phyloP scores from a whole-genome alignment of 78 protist species.

The Cavenderia fasciculata region DNA sequence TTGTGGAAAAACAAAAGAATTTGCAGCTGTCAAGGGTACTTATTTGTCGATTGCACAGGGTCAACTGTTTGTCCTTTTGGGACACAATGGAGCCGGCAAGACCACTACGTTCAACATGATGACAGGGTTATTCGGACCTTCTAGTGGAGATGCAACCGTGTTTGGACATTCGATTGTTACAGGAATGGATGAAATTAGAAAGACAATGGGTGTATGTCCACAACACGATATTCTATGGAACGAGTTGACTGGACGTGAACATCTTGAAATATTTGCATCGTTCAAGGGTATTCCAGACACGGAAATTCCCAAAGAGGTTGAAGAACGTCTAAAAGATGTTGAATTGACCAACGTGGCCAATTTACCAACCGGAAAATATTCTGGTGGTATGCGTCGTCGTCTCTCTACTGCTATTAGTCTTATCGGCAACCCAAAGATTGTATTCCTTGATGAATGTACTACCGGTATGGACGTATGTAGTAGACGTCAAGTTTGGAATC shows the following conservation, averaged over 20 bases:
- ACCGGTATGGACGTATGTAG: constrained; percentile 68
- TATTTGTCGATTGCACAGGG: constrained; percentile 1
- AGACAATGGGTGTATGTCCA: constrained; percentile 82
- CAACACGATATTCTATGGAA: constrained; percentile 85
- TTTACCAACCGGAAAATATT: neutral
- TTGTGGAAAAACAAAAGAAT: neutral
- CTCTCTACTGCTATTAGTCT: constrained; percentile 83
- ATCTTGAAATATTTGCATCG: constrained; percentile 47
- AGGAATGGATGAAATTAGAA: constrained; percentile 35
- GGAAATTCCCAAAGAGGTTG: neutral
- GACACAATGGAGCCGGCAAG: constrained; percentile 87
- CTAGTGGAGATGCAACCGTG: constrained; percentile 72
- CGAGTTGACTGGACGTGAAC: constrained; percentile 82
- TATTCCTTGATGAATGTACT: constrained; percentile 28
- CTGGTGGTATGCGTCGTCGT: constrained; percentile 72
- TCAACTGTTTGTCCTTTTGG: constrained; percentile 43
- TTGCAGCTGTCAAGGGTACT: constrained; percentile 5
- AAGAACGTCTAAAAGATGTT: neutral
- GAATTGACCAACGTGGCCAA: neutral
- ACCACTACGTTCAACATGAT: constrained; percentile 86
- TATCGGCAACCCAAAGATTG: constrained; percentile 27
- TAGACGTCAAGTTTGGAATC: constrained; percentile 74
- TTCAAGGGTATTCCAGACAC: constrained; percentile 73
- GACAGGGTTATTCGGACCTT: constrained; percentile 74
- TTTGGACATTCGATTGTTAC: neutral